Conservation (phyloP, 768 basidiomycete genomes). For the Sarcodon sp. region DNA sequence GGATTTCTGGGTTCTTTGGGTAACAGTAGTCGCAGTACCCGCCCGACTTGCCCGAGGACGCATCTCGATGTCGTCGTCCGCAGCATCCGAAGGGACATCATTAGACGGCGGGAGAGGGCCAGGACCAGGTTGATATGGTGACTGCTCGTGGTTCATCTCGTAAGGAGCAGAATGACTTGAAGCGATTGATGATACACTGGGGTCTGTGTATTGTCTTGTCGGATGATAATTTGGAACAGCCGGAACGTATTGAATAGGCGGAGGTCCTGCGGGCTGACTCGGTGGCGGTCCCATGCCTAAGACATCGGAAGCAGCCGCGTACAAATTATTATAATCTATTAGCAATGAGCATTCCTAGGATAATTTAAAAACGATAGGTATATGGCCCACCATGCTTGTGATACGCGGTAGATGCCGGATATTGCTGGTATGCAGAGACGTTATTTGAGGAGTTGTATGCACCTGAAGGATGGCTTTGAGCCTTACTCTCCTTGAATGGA, state of each 20-base stretch:
- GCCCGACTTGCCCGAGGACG: constrained; percentile 45
- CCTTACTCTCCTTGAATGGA: too few relatives aligned
- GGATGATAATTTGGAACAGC: constrained; percentile 9
- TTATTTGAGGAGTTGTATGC: constrained; percentile 23
- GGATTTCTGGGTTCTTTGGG: constrained; percentile 47
- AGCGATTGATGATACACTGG: constrained; percentile 1
- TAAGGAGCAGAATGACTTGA: constrained; percentile 7
- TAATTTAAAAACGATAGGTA: constrained; percentile 5
- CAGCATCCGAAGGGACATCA: constrained; percentile 9
- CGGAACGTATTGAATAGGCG: constrained; percentile 7
- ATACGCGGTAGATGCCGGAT: constrained; percentile 14
- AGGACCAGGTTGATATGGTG: constrained; percentile 5
- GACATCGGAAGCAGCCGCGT: constrained; percentile 70
- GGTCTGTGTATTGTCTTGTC: not conserved
- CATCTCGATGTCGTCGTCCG: constrained; percentile 39
- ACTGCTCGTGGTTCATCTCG: constrained; percentile 1
- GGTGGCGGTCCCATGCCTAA: constrained; percentile 66
- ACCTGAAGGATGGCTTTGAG: not conserved
- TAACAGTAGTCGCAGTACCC: constrained; percentile 42
- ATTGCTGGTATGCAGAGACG: constrained; percentile 7
- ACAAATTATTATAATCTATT: constrained; percentile 43
- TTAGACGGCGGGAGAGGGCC: constrained; percentile 8
- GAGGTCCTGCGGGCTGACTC: constrained; percentile 11
- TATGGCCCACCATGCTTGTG: constrained; percentile 5
- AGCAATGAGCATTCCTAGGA: constrained; percentile 6